phyloP scores from a whole-genome alignment of 495 filamentous ascomycete species.

The Aeminium ludgeri region DNA sequence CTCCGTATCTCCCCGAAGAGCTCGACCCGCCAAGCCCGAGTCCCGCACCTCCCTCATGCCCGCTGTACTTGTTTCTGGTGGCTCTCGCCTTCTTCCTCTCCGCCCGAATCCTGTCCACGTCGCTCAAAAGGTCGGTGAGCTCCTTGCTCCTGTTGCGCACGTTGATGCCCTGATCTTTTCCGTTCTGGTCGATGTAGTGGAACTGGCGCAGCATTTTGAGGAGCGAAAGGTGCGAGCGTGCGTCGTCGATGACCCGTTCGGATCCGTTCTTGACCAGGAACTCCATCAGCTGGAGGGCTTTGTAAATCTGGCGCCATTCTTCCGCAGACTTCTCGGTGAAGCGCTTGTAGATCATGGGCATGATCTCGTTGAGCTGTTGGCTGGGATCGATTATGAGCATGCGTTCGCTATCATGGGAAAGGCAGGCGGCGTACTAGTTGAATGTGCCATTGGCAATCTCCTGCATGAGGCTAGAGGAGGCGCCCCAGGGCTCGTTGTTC shows the following conservation, averaged over 20 bases:
- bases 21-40: constrained; percentile 23
- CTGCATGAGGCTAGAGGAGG: constrained; percentile 71
- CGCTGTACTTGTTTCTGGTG: constrained; percentile 85
- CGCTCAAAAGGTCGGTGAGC: constrained; percentile 76
- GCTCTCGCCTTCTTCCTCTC: constrained; percentile 87
- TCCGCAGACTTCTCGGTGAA: constrained; percentile 97
- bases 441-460: constrained; percentile 97
- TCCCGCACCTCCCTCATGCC: constrained; percentile 66
- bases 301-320: constrained; percentile 99
- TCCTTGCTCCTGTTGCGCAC: constrained; percentile 94
- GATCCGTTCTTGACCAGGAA: constrained; percentile 98
- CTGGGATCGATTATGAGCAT: too few species aligned
- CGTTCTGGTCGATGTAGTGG: constrained; percentile 89
- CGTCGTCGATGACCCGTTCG: constrained; percentile 94
- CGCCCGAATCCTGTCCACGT: constrained; percentile 80
- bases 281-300: constrained; percentile 88
- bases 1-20: constrained; percentile 55
- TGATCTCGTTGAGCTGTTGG: constrained; percentile 95
- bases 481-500: constrained; percentile 96
- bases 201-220: constrained; percentile 98
- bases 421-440: constrained; percentile 67
- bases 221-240: constrained; percentile 80
- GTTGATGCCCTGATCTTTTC: constrained; percentile 96
- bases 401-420: background rate
- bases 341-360: constrained; percentile 99